Conservation (phyloP, 768 basidiomycete species). For the Pulveroboletus sp. region DNA sequence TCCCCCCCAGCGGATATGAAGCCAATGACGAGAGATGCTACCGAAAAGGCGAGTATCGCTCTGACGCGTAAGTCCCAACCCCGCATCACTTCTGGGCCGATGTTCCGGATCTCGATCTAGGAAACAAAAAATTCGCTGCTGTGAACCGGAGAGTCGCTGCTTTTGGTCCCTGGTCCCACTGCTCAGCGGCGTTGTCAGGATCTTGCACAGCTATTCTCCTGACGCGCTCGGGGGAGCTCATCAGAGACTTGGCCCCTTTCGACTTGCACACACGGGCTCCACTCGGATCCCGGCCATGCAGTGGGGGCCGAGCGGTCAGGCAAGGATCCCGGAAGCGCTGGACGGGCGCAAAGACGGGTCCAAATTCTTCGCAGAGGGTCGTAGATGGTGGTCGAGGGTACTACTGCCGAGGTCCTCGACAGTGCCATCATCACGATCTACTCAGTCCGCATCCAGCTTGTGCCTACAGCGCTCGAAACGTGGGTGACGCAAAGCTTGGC, state of each 20-base stretch:
- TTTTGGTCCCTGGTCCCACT: conserved; percentile 8
- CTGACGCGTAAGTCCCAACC: conserved; percentile 14
- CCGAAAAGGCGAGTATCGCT: conserved; percentile 7
- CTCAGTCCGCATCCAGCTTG: too few species aligned
- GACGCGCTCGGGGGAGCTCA: conserved; percentile 23
- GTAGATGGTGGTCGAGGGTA: background rate
- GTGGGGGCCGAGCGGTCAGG: too few species aligned
- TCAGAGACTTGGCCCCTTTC: too few species aligned
- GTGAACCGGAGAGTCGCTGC: conserved; percentile 28
- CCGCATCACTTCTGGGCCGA: conserved; percentile 24
- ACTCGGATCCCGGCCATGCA: conserved; percentile 1
- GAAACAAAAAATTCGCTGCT: conserved; percentile 23
- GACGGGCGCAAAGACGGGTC: background rate
- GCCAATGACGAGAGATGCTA: background rate
- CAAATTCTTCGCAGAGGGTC: background rate
- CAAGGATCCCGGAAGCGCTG: background rate
- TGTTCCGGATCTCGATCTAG: conserved; percentile 27
- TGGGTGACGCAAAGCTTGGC: background rate
- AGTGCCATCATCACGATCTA: too few species aligned
- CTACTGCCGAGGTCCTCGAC: background rate
- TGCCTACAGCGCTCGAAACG: background rate
- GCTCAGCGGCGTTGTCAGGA: conserved; percentile 30
- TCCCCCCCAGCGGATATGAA: background rate
- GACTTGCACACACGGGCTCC: conserved; percentile 6
- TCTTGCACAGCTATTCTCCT: conserved; percentile 17